phyloP scores from a whole-genome alignment of 2,329 filamentous ascomycete genomes.

The Alternaria rosae region DNA sequence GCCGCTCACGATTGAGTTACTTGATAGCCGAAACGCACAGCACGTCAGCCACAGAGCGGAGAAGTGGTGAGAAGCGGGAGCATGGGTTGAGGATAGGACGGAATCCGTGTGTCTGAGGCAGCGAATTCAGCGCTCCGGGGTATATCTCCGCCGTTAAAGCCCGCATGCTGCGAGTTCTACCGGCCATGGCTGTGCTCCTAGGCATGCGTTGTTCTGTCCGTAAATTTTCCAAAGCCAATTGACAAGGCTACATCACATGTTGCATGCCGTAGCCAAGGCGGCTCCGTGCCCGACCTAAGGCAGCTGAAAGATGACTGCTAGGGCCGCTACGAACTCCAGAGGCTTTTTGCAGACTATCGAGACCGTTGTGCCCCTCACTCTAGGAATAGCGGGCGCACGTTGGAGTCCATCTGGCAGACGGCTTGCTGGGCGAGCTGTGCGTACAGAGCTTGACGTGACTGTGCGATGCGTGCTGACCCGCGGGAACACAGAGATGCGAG shows the following conservation, averaged over 20 bases:
- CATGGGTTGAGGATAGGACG: constrained; percentile 34
- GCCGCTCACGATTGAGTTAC: constrained; percentile 22
- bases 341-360: constrained; percentile 13
- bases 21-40: constrained; percentile 38
- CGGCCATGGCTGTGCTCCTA: constrained; percentile 8
- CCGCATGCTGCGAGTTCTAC: constrained; percentile 18
- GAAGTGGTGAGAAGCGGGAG: constrained; percentile 21
- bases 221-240: constrained; percentile 3
- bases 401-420: constrained; percentile 25
- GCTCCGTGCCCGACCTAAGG: constrained; percentile 7
- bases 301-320: constrained; percentile 3
- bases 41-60: constrained; percentile 41
- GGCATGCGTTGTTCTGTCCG: constrained; percentile 21
- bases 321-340: constrained; percentile 1
- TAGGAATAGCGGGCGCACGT: constrained; percentile 22
- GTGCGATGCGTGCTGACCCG: constrained; percentile 25
- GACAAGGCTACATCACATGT: constrained; percentile 21
- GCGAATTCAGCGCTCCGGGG: constrained; percentile 22
- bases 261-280: constrained; percentile 23
- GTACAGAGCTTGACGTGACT: constrained; percentile 26
- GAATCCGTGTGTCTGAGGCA: constrained; percentile 22
- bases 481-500: constrained; percentile 31
- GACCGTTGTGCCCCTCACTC: constrained; percentile 25
- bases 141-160: constrained; percentile 8
- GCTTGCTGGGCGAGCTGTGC: constrained; percentile 21